Conservation (phyloP, 768 basidiomycete species). For the Mycena haematopus region DNA sequence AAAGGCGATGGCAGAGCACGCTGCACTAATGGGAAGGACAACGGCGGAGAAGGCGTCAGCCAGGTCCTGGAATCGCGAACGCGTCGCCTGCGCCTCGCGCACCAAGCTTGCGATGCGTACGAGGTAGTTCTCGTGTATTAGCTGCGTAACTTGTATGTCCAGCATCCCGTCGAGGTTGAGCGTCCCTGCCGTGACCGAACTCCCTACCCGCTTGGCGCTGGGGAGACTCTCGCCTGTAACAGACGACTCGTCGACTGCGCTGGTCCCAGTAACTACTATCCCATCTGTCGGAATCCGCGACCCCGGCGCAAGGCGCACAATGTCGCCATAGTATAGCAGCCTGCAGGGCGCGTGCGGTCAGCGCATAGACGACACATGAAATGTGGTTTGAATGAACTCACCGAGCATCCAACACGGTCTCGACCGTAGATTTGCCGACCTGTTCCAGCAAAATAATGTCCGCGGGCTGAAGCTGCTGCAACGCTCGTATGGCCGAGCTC, state of each 20-base stretch:
- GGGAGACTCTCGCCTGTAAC: constrained; percentile 50
- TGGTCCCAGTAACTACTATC: constrained; percentile 39
- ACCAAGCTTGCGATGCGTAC: constrained; percentile 45
- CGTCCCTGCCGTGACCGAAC: constrained; percentile 46
- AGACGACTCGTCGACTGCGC: constrained; percentile 49
- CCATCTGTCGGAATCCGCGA: constrained; percentile 48
- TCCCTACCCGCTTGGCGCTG: constrained; percentile 42
- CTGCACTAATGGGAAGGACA: constrained; percentile 57
- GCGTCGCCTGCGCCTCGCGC: constrained; percentile 43
- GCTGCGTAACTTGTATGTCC: constrained; percentile 42
- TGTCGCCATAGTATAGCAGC: constrained; percentile 45
- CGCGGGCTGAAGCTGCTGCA: constrained; percentile 41
- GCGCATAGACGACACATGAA: not conserved
- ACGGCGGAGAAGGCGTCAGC: constrained; percentile 56
- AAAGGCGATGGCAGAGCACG: constrained; percentile 45
- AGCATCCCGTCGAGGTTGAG: constrained; percentile 42
- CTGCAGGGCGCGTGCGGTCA: constrained; percentile 14
- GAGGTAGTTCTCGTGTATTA: constrained; percentile 49
- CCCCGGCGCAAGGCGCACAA: constrained; percentile 42
- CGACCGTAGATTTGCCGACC: constrained; percentile 13
- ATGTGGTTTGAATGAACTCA: constrained; percentile 7
- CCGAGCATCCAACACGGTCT: constrained; percentile 20
- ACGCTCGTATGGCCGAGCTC: constrained; percentile 39
- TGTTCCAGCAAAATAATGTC: constrained; percentile 39
- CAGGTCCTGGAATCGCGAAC: constrained; percentile 47